Evolutionary conservation across 441 rosid genomes (phyloP), one percentile per base, ranked within the genome.

Genomic region (Pelargonium myrrhifolium): DNA sequence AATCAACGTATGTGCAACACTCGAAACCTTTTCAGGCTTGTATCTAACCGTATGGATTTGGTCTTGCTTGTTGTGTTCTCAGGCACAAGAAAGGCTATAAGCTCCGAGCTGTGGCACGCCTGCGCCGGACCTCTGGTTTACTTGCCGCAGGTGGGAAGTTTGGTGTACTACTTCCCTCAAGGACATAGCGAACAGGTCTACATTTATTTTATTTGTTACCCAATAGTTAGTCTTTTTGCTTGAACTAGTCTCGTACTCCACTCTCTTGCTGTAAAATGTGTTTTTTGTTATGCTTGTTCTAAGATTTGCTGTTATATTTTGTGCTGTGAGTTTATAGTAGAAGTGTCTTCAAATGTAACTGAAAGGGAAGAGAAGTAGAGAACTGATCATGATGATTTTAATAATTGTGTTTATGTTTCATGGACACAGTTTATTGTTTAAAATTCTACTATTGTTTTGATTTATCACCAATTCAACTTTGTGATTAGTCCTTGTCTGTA

Each of bases 121-220:
- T 85, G 92, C 47, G 92, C 92, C 9, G 88, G 92, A 12, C 88
- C 84, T n/a, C 73, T 87, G 75, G 86, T 82, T 63, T 75, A 76
- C 78, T 72, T 85, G 71, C 89, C 88, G 55, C 77, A 75, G n/a
- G 80, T 82, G 5, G 85, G 85, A 28, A 85, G 87, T 9, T 86
- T 76, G 49, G 92, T 87, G 12, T 71, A 84, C 66, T 88, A 88
- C 82, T 88, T 88, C 69, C 93, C 93, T 62, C 93, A 88, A 72
- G 93, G 96, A 53, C 92, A 83, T 40, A 85, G 86, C 37, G 87
- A 87, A 62, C 92, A 87, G 86, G 92, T 53, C 59, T 53, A 0
- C 35, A 31, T 24, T 24, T 24, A 24, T 31, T 31, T 31, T 31
- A 31, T 31, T 31, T 0, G 6, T 31, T 31, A 6, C 31, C 3